These are phyloP conservation scores for Xylariales sp. DNA, from an alignment of 2,329 filamentous ascomycete species.

Conservation along the genomic window DNA sequence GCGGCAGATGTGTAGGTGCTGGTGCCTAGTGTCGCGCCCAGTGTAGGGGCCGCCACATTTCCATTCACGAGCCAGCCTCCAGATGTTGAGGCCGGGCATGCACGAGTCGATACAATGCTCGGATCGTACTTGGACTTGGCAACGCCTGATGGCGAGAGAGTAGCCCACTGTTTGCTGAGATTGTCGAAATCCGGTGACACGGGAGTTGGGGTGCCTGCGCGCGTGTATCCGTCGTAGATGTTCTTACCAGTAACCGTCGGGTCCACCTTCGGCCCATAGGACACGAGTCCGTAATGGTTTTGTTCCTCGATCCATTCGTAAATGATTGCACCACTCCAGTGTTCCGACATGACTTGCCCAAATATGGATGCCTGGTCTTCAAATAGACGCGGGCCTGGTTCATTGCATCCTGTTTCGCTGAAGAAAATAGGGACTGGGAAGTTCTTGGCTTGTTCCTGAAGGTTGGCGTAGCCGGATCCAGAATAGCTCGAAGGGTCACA, in stretches of 20 bases:
- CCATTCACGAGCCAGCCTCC: slow-evolving; percentile 80
- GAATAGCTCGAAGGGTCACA: slow-evolving; percentile 70
- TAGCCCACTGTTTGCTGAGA: slow-evolving; percentile 80
- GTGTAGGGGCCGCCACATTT: slow-evolving; percentile 73
- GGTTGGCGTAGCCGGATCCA: slow-evolving; percentile 74
- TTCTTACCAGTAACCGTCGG: slow-evolving; percentile 64
- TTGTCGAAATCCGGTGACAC: slow-evolving; percentile 82
- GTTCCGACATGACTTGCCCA: slow-evolving; percentile 75
- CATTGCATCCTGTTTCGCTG: slow-evolving; percentile 88
- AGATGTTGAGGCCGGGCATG: slow-evolving; percentile 76
- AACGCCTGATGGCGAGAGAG: slow-evolving; percentile 75
- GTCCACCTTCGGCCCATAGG: slow-evolving; percentile 73
- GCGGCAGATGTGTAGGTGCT: slow-evolving; percentile 45
- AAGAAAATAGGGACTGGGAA: slow-evolving; percentile 91
- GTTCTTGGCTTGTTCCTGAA: slow-evolving; percentile 73
- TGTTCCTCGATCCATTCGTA: slow-evolving; percentile 83
- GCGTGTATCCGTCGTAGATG: slow-evolving; percentile 73
- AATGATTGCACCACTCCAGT: slow-evolving; percentile 81
- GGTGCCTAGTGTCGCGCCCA: slow-evolving; percentile 66
- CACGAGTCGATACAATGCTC: slow-evolving; percentile 68
- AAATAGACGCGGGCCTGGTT: slow-evolving; percentile 69
- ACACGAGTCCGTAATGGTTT: slow-evolving; percentile 85
- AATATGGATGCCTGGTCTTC: slow-evolving; percentile 82
- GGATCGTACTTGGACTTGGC: slow-evolving; percentile 73
- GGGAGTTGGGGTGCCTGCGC: slow-evolving; percentile 78